A percentile compares a stretch with the other conserved stretches of the same genome.
phyloP scores from a whole-genome alignment of 306 rosid genomes.

The Lablab purpureus region DNA sequence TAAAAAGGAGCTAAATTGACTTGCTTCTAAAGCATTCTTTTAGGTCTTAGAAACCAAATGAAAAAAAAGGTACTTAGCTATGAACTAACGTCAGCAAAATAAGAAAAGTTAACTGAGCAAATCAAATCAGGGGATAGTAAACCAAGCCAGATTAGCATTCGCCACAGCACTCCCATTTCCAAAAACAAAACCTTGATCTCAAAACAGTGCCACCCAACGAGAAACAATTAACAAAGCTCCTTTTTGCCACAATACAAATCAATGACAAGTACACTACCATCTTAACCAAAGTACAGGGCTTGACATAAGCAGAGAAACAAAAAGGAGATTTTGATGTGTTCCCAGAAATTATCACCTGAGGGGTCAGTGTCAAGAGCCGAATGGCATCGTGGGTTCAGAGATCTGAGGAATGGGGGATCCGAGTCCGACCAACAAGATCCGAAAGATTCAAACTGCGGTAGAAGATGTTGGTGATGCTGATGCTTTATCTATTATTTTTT shows the following conservation, averaged over 20 bases:
- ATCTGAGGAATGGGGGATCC: constrained; percentile 74
- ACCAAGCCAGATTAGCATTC: constrained; percentile 9
- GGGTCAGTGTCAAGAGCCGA: constrained; percentile 38
- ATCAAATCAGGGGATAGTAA: constrained; percentile 33
- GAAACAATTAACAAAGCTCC: constrained; percentile 26
- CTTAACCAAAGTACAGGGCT: constrained; percentile 23
- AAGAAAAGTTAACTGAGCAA: constrained; percentile 24
- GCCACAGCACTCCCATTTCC: constrained; percentile 40
- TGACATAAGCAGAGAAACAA: constrained; percentile 5
- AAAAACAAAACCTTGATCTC: constrained; percentile 10
- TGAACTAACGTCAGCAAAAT: constrained; percentile 37
- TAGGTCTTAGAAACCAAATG: constrained; percentile 43
- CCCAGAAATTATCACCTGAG: constrained; percentile 52
- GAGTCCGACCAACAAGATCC: constrained; percentile 64
- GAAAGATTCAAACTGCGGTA: constrained; percentile 51
- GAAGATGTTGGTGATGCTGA: constrained; percentile 14
- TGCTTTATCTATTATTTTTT: constrained; percentile 34
- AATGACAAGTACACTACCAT: constrained; percentile 3
- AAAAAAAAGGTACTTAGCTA: constrained; percentile 13
- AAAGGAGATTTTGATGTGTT: constrained; percentile 42
- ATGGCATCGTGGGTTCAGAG: constrained; percentile 45
- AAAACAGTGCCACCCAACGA: constrained; percentile 46
- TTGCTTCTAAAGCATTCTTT: constrained; percentile 37
- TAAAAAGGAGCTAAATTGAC: constrained; percentile 17
- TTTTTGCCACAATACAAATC: constrained; percentile 20